Base-by-base conservation (phyloP, 345 rosid species). In the Populus deltoides region DNA sequence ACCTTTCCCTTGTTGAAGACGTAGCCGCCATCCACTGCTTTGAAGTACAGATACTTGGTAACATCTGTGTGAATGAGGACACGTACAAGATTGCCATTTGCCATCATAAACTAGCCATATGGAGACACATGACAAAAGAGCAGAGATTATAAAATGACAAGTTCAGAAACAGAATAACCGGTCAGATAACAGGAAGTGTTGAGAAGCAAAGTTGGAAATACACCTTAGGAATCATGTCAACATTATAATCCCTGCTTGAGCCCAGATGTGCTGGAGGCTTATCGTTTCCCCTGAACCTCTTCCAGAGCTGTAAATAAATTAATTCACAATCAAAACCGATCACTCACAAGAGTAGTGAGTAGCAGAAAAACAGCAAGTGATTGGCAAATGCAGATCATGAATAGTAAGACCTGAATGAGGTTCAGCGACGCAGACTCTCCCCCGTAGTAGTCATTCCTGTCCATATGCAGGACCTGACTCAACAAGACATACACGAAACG, bases 201-300 rank as follows among this genome's bases (percentile, higher is more conserved):
- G 29, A 47, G 83, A 38, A 78, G 31, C 59, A 13, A 68, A 15
- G 12, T 25, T 41, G 68, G 4, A 75, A 76, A 77, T 31, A 70
- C 57, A 93, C 99, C 93, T 97, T 97, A 17, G 99, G 99, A 85
- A 94, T 83, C 99, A 97, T 94, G 82, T 97, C 99, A 76, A 94
- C 98, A 83, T 94, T 97, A 82, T 94, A 97, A 78, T 97, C 99
- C 87, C 97, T 88, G 80, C 97, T 93, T 68, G 97, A 86, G 59
- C 99, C 99, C 87, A 97, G 86, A 85, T 90, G 89, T 53, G 92
- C 88, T 20, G 99, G 98, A 81, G 99, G 97, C 72, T 89, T 88
- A 67, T 97, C 99, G 79, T 85, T 85, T 83, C 94, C 95, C 86
- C 85, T 91, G 80, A 96, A 96, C 87, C 89, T 93, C 88, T 88